phyloP scores from a whole-genome alignment of 768 basidiomycete genomes.

The Suillus discolor region DNA sequence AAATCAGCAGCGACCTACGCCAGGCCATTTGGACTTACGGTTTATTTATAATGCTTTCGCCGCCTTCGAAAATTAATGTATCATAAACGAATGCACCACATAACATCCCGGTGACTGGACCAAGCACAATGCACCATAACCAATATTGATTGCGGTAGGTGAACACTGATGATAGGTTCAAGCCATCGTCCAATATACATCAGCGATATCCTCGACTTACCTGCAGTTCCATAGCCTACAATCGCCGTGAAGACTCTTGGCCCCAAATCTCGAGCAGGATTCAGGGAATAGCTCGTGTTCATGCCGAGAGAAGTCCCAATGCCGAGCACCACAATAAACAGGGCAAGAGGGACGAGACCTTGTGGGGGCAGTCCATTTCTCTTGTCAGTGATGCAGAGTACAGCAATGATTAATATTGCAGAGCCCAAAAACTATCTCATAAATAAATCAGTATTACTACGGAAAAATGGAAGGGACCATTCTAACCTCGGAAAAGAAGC shows the following conservation, averaged over 20 bases:
- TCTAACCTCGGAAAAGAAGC: slow-evolving; percentile 48
- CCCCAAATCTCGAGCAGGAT: slow-evolving; percentile 74
- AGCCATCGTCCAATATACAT: slow-evolving; percentile 1
- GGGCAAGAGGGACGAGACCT: slow-evolving; percentile 54
- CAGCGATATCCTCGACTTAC: slow-evolving; percentile 31
- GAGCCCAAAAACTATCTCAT: slow-evolving; percentile 53
- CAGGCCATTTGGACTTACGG: slow-evolving; percentile 40
- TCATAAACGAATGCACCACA: slow-evolving; percentile 61
- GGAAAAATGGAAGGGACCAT: too few species aligned
- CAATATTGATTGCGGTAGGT: slow-evolving; percentile 60
- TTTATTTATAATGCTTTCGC: slow-evolving; percentile 55
- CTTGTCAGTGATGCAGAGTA: slow-evolving; percentile 57
- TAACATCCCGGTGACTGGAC: slow-evolving; percentile 60
- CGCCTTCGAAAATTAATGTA: slow-evolving; percentile 54
- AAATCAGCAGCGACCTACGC: slow-evolving; percentile 3
- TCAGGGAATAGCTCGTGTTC: slow-evolving; percentile 68
- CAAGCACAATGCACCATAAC: slow-evolving; percentile 70
- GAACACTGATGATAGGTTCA: slow-evolving; percentile 16
- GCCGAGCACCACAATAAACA: slow-evolving; percentile 62
- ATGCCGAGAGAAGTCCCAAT: slow-evolving; percentile 60
- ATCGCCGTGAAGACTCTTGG: slow-evolving; percentile 70
- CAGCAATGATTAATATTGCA: slow-evolving; percentile 53
- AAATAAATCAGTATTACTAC: neutral
- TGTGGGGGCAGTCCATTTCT: slow-evolving; percentile 48
- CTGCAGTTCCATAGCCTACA: slow-evolving; percentile 63